Evolutionary conservation across 306 rosid species (phyloP), one percentile per base, ranked within the genome.

Genomic region (Sophora flavescens): DNA sequence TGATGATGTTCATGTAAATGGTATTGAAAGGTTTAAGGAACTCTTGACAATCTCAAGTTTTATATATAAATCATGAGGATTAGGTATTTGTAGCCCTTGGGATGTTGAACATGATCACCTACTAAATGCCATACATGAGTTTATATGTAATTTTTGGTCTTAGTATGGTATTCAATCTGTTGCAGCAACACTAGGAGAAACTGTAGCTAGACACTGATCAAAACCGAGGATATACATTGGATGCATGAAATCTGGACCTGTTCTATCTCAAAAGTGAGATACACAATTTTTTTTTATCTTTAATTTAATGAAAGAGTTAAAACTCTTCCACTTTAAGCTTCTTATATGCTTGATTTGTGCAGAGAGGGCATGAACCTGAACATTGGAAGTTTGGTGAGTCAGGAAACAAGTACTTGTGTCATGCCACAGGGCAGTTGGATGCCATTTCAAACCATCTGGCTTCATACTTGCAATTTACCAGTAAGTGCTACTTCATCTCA

Each of bases 231-330:
- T n/a, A n/a, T n/a, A n/a, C n/a, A n/a, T 76, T 50, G 97, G 99
- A 66, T 95, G 99, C 96, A 95, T 95, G 99, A 95, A 95, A 91
- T 95, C 99, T 52, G 99, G 99, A 51, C 99, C 98, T 26, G 98
- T 95, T 47, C 86, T 96, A 61, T 69, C 93, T 52, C 99, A 91
- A 69, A 92, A 92, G 99, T 92, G 79, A 86, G 91, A 44, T 6
- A 11, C n/a, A n/a, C n/a, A n/a, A 28, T 6, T 5, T 70, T 69
- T 57, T 66, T 36, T 44, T 54, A 6, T 56, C 41, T 52, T 32
- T 17, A 1, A 72, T 79, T 69, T 42, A 61, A 45, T 60, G 44
- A 44, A 72, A 16, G 26, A 68, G 28, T 4, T 32, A 15, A 36
- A 17, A 48, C 63, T 56, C 45, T 50, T 66, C 8, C 47, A 52